Evolutionary conservation across 495 filamentous ascomycete genomes (phyloP).

Genomic region (Lophiotrema nucula): DNA sequence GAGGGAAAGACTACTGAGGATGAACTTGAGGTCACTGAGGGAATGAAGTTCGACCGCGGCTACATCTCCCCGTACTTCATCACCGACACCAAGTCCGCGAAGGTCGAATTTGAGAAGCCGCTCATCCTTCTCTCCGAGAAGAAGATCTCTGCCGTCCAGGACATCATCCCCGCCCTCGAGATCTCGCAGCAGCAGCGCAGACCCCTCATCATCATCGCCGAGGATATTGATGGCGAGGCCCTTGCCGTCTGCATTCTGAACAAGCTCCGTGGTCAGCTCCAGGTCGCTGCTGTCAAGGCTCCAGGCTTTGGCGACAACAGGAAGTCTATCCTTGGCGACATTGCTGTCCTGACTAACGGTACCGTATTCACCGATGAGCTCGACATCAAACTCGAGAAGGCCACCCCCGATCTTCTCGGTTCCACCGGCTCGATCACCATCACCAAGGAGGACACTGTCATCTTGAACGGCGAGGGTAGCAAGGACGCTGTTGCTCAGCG

Average conservation of each 20-base stretch:
- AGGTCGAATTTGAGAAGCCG: conserved; percentile 99
- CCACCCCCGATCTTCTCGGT: conserved; percentile 90
- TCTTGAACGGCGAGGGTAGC: conserved; percentile 94
- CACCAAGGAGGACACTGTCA: conserved; percentile 99
- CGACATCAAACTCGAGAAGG: conserved; percentile 97
- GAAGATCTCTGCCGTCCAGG: conserved; percentile 98
- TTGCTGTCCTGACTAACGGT: conserved; percentile 92
- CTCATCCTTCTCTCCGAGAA: conserved; percentile 97
- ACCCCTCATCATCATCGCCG: conserved; percentile 95
- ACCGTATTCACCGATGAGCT: conserved; percentile 98
- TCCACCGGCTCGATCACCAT: conserved; percentile 98
- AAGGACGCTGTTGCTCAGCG: conserved; percentile 93
- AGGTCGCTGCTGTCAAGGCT: conserved; percentile 97
- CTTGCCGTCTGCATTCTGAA: conserved; percentile 98
- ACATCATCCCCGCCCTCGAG: conserved; percentile 97
- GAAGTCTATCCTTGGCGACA: conserved; percentile 97
- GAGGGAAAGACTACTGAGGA: conserved; percentile 98
- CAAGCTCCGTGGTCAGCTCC: conserved; percentile 98
- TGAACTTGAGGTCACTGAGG: conserved; percentile 97
- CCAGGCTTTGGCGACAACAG: conserved; percentile 99
- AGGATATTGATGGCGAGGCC: conserved; percentile 98
- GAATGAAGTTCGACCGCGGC: conserved; percentile 98
- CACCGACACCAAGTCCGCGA: conserved; percentile 96
- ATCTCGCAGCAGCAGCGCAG: conserved; percentile 92
- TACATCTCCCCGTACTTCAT: conserved; percentile 99